phyloP scores from a whole-genome alignment of 208 protist genomes.

The Leishmania turanica region DNA sequence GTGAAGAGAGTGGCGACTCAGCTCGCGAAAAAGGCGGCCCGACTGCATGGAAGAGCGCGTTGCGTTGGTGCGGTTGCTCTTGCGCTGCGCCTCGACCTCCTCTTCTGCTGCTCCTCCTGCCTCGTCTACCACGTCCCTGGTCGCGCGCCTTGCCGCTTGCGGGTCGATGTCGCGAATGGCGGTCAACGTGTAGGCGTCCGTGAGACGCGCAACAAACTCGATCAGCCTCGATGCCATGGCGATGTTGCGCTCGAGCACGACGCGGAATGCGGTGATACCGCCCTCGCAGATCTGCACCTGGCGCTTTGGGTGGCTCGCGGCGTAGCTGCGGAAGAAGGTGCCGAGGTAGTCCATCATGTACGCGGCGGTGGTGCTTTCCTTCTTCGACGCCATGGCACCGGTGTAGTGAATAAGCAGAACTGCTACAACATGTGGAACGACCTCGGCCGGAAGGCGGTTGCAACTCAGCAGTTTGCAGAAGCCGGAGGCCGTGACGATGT shows the following conservation, averaged over 20 bases:
- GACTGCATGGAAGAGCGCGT: constrained; percentile 75
- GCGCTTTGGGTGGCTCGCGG: constrained; percentile 72
- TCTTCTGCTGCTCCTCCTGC: constrained; percentile 6
- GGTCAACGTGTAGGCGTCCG: constrained; percentile 78
- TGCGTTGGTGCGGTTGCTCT: constrained; percentile 42
- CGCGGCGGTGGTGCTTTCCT: constrained; percentile 24
- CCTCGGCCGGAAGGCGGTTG: constrained; percentile 72
- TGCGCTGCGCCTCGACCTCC: constrained; percentile 24
- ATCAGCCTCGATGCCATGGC: constrained; percentile 44
- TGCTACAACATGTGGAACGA: constrained; percentile 57
- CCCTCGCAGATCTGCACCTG: constrained; percentile 62
- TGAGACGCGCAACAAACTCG: constrained; percentile 59
- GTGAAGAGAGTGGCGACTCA: constrained; percentile 86
- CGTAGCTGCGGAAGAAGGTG: constrained; percentile 85
- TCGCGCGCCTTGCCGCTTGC: constrained; percentile 42
- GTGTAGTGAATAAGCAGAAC: constrained; percentile 71
- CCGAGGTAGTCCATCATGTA: constrained; percentile 76
- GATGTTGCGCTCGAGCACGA: constrained; percentile 49
- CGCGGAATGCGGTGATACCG: constrained; percentile 61
- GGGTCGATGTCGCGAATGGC: constrained; percentile 89
- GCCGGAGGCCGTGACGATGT: constrained; percentile 41
- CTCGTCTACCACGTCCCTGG: constrained; percentile 23
- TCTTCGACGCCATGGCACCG: constrained; percentile 32
- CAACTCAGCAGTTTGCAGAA: constrained; percentile 90
- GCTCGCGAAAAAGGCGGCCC: constrained; percentile 75